Base-by-base conservation (phyloP, 2,329 filamentous ascomycete species). In the Geoglossum cookeanum region DNA sequence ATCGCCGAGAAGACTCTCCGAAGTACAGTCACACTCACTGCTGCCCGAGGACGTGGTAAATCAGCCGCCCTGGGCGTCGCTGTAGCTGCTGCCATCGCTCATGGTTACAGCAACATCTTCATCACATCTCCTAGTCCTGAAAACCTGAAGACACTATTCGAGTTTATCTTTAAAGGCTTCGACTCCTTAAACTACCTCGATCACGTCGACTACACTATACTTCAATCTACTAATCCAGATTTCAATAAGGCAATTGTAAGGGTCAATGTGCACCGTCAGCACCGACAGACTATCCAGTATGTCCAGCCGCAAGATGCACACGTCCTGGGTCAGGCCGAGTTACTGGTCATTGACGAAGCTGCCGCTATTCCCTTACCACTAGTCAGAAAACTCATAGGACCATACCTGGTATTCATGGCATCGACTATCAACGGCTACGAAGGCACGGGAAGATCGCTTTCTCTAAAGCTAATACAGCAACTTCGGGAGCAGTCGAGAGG, bases 371-470 rank as follows among this genome's bases (percentile, higher is more conserved):
- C 94, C 11, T 72, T 98, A 9, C 92, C 92, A 0, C 74, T 97
- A 2, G 92, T 98, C 6, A 79, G 85, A 63, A 96, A 96, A 71
- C 76, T 98, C 45, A 90, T 98, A 80, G 92, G 92, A 0, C 91
- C 91, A 13, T 98, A 98, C 69, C 75, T 98, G 42, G 89, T 97
- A 7, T 98, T 98, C 71, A 97, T 98, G 92, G 89, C 94, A 0
- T 98, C 92, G 0, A 98, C 92, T 1, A 96, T 98, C 72, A 97
- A 97, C 67, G 92, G 92, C 59, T 98, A 98, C 68, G 92, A 98
- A 73, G 92, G 92, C 58, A 98, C 92, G 5, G 92, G 92, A 45
- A 82, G 92, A 58, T 97, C 92, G 0, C 77, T 98, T 4, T 97
- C 92, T 0, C 74, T 98, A 57, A 98, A 98, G 72, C 77, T 98